Percentiles rank a stretch among this genome's conserved stretches.
phyloP scores from a whole-genome alignment of 1,139 yeast species.

The Sugiyamaella japonica region DNA sequence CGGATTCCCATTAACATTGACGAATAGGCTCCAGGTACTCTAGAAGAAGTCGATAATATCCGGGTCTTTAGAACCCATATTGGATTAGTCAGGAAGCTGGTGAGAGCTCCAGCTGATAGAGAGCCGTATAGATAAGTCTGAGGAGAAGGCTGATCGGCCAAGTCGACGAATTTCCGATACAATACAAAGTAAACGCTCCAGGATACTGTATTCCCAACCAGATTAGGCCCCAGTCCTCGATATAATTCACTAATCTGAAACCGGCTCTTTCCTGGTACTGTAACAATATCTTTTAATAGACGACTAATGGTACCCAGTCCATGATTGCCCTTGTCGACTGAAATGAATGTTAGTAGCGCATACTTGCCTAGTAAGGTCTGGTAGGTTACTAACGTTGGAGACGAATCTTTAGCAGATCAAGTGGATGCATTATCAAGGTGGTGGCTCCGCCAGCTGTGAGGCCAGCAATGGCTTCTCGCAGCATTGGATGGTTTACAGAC shows the following conservation, averaged over 20 bases:
- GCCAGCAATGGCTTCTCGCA: conserved; percentile 66
- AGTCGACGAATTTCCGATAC: conserved; percentile 48
- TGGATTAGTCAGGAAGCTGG: conserved; percentile 82
- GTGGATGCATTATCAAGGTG: conserved; percentile 81
- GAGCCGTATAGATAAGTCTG: conserved; percentile 51
- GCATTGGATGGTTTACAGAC: conserved; percentile 16
- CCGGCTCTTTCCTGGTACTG: conserved; percentile 8
- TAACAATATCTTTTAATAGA: conserved; percentile 18
- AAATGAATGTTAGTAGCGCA: neutral
- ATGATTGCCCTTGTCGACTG: conserved; percentile 10
- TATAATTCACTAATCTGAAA: conserved; percentile 44
- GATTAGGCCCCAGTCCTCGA: conserved; percentile 78
- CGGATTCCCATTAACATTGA: conserved; percentile 58
- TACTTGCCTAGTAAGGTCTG: no score
- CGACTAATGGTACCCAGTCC: conserved; percentile 16
- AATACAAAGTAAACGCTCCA: conserved; percentile 86
- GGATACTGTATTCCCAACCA: conserved; percentile 79
- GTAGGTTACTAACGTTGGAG: conserved; percentile 54
- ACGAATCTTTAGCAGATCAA: conserved; percentile 80
- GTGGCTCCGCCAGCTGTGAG: conserved; percentile 79
- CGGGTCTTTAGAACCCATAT: conserved; percentile 92
- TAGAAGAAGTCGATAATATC: conserved; percentile 61
- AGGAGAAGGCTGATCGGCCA: conserved; percentile 12
- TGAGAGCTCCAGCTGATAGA: conserved; percentile 67
- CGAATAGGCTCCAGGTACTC: conserved; percentile 52